A percentile compares a stretch with the other conserved stretches of the same genome.
Conservation (phyloP, 768 basidiomycete genomes). For the Pleurotus tuber-regium region DNA sequence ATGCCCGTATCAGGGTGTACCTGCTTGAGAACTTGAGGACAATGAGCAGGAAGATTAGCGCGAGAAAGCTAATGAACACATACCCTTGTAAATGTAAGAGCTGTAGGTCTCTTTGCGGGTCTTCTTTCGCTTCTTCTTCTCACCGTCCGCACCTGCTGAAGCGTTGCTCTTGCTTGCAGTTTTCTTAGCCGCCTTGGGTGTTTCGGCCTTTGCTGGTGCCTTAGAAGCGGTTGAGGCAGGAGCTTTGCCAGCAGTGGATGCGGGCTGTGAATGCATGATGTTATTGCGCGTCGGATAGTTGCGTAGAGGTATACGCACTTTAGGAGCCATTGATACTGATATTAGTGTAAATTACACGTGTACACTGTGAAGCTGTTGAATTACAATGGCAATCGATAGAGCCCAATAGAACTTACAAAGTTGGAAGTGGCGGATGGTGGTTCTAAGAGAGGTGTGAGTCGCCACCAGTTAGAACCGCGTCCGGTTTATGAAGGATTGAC, state of each 20-base stretch:
- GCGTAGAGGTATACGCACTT: constrained; percentile 22
- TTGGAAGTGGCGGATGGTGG: constrained; percentile 12
- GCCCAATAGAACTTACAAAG: not conserved
- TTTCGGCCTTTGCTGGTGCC: constrained; percentile 49
- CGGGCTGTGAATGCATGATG: constrained; percentile 39
- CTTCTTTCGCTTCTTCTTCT: constrained; percentile 83
- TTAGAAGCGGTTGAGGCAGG: constrained; percentile 64
- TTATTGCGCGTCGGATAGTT: constrained; percentile 2
- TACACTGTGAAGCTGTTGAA: too few species aligned
- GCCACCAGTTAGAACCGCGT: constrained; percentile 10
- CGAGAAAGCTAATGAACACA: constrained; percentile 14
- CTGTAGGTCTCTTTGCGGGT: constrained; percentile 80
- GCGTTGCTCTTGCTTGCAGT: constrained; percentile 52
- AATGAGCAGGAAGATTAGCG: not conserved
- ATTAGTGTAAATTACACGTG: not conserved
- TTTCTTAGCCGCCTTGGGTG: constrained; percentile 57
- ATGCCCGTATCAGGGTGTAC: constrained; percentile 99
- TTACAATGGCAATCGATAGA: constrained; percentile 7
- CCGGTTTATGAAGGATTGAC: constrained; percentile 11
- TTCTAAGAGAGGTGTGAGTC: constrained; percentile 11
- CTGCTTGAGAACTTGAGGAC: constrained; percentile 79
- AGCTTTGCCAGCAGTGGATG: constrained; percentile 74
- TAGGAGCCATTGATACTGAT: constrained; percentile 31
- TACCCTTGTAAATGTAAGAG: constrained; percentile 84
- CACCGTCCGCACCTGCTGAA: constrained; percentile 49